These are phyloP conservation scores for Penicillium atrosanguineum DNA, from an alignment of 495 filamentous ascomycete genomes.

Conservation along the genomic window DNA sequence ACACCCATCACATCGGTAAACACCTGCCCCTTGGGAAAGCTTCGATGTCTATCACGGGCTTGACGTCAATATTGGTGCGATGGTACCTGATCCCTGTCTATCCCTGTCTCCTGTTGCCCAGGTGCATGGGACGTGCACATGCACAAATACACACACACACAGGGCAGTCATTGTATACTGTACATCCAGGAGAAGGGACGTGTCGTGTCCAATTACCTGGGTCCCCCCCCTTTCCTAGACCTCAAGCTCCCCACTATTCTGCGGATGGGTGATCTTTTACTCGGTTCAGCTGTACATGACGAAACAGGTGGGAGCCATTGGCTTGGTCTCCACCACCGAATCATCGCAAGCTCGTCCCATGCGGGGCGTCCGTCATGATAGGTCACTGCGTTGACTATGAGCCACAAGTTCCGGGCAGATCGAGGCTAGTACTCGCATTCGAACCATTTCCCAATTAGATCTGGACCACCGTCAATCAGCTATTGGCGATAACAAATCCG, in stretches of 20 bases:
- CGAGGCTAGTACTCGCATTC: conserved; percentile 16
- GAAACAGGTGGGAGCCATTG: not conserved
- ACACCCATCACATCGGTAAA: conserved; percentile 4
- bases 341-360: conserved; percentile 23
- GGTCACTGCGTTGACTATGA: conserved; percentile 2
- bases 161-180: not conserved
- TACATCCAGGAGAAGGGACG: conserved; percentile 1
- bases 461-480: conserved; percentile 24
- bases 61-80: conserved; percentile 1
- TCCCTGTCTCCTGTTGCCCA: not conserved
- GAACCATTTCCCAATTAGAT: conserved; percentile 18
- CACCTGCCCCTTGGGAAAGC: too few relatives aligned
- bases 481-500: conserved; percentile 35
- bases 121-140: not conserved
- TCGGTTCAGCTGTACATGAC: conserved; percentile 15
- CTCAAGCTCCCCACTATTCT: conserved; percentile 9
- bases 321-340: conserved; percentile 2
- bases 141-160: too few relatives aligned
- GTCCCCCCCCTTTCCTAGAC: conserved; percentile 17
- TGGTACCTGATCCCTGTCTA: not conserved
- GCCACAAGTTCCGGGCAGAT: conserved; percentile 15
- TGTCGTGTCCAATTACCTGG: conserved; percentile 19
- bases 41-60: not conserved
- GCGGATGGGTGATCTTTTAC: conserved; percentile 21
- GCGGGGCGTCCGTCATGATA: conserved; percentile 19